phyloP scores from a whole-genome alignment of 495 filamentous ascomycete species.

The Monascus purpureus region DNA sequence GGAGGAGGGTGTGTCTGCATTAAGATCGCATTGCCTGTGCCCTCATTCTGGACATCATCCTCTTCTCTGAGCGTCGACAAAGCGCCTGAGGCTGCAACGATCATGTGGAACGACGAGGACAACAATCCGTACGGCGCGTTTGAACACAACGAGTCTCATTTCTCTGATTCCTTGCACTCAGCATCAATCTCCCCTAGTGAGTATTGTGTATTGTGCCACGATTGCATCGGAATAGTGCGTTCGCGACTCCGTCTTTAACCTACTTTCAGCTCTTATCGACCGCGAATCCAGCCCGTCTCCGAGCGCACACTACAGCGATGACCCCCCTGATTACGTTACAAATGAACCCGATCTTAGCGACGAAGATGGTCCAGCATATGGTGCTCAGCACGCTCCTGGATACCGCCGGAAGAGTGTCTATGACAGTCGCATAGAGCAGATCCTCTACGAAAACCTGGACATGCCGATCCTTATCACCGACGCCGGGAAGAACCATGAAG shows the following conservation, averaged over 20 bases:
- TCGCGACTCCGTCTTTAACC: too few relatives aligned
- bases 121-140: constrained; percentile 92
- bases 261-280: constrained; percentile 24
- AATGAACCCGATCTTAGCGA: constrained; percentile 41
- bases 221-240: not conserved
- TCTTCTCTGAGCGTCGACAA: too few relatives aligned
- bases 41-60: too few relatives aligned
- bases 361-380: constrained; percentile 33
- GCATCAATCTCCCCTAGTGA: constrained; percentile 42
- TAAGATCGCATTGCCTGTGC: too few relatives aligned
- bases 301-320: constrained; percentile 29
- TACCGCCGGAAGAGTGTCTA: constrained; percentile 65
- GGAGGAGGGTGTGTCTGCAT: too few relatives aligned
- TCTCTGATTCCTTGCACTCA: constrained; percentile 57
- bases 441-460: constrained; percentile 87
- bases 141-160: constrained; percentile 63
- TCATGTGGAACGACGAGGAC: constrained; percentile 73
- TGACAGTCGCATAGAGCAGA: constrained; percentile 89
- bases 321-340: constrained; percentile 45
- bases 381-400: constrained; percentile 21
- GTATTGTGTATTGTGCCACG: constrained; percentile 7
- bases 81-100: too few relatives aligned
- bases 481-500: constrained; percentile 87
- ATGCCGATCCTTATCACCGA: constrained; percentile 80
- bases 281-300: constrained; percentile 35